phyloP scores from a whole-genome alignment of 2,329 filamentous ascomycete species.

The Fonsecaea nubica region DNA sequence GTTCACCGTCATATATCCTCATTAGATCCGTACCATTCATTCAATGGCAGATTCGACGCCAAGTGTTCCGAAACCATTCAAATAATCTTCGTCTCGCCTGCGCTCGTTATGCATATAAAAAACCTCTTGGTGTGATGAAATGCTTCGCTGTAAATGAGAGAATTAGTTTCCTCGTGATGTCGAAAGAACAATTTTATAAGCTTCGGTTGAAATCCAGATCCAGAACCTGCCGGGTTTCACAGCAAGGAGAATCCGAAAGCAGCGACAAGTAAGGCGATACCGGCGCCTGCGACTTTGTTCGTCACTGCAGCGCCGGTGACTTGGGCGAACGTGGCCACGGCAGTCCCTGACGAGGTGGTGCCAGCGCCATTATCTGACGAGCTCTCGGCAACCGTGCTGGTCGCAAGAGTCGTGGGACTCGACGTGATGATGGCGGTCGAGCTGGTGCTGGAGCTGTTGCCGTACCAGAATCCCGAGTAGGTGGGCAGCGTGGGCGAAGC shows the following conservation, averaged over 20 bases:
- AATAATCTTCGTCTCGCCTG: background rate
- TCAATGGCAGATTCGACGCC: background rate
- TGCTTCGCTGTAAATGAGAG: background rate
- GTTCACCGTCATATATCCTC: constrained; percentile 3
- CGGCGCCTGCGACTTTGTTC: constrained; percentile 50
- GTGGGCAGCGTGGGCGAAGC: constrained; percentile 44
- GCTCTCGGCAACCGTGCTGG: constrained; percentile 40
- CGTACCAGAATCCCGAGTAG: constrained; percentile 39
- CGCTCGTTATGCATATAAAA: background rate
- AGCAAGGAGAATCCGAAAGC: constrained; percentile 35
- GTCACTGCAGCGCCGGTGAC: constrained; percentile 48
- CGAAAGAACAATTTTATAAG: background rate
- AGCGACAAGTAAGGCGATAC: constrained; percentile 51
- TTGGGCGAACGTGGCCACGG: constrained; percentile 42
- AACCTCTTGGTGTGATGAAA: background rate
- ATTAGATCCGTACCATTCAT: background rate
- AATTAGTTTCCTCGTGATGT: background rate
- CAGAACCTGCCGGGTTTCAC: constrained; percentile 4
- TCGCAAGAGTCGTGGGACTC: constrained; percentile 37
- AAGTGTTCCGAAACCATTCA: background rate
- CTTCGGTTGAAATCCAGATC: background rate
- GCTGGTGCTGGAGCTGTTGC: constrained; percentile 40
- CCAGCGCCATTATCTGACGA: background rate
- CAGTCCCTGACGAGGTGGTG: constrained; percentile 25
- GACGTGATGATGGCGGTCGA: constrained; percentile 45